Evolutionary conservation across 2,329 filamentous ascomycete species (phyloP).

Genomic region (Aspergillus oerlinghausenensis): DNA sequence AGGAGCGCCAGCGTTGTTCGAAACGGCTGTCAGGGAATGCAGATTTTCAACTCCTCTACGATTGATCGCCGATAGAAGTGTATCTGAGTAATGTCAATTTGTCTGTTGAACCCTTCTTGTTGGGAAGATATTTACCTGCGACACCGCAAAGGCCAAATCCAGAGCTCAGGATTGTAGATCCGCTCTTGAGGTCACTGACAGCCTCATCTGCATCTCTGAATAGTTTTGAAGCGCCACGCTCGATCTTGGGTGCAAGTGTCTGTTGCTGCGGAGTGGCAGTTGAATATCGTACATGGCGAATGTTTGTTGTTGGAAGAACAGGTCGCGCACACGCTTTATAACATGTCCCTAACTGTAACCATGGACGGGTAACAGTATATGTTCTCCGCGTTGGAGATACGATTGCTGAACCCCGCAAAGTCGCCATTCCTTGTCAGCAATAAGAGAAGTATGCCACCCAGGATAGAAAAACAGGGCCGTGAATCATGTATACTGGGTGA

Average conservation of each 20-base stretch:
- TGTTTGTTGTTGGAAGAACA: slow-evolving; percentile 3
- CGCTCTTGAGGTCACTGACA: slow-evolving; percentile 65
- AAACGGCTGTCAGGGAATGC: slow-evolving; percentile 65
- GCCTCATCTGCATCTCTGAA: slow-evolving; percentile 58
- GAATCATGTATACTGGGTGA: background rate
- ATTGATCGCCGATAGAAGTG: slow-evolving; percentile 65
- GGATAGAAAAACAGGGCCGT: slow-evolving; percentile 5
- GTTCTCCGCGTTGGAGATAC: slow-evolving; percentile 22
- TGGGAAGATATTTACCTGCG: slow-evolving; percentile 46
- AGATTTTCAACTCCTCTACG: slow-evolving; percentile 53
- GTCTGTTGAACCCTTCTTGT: background rate
- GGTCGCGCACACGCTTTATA: slow-evolving; percentile 11
- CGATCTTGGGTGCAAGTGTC: slow-evolving; percentile 21
- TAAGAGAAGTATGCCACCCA: background rate
- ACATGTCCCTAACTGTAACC: slow-evolving; percentile 17
- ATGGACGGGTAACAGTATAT: slow-evolving; percentile 18
- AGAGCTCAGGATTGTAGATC: slow-evolving; percentile 67
- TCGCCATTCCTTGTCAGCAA: slow-evolving; percentile 17
- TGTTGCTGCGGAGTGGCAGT: slow-evolving; percentile 13
- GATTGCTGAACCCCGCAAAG: slow-evolving; percentile 18
- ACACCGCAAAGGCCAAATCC: slow-evolving; percentile 82
- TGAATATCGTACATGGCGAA: slow-evolving; percentile 15
- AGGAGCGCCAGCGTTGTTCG: slow-evolving; percentile 73
- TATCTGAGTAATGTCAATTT: slow-evolving; percentile 46
- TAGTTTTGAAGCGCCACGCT: slow-evolving; percentile 33